phyloP scores from a whole-genome alignment of 805 yeast species.

The Metschnikowia chrysomelidarum region DNA sequence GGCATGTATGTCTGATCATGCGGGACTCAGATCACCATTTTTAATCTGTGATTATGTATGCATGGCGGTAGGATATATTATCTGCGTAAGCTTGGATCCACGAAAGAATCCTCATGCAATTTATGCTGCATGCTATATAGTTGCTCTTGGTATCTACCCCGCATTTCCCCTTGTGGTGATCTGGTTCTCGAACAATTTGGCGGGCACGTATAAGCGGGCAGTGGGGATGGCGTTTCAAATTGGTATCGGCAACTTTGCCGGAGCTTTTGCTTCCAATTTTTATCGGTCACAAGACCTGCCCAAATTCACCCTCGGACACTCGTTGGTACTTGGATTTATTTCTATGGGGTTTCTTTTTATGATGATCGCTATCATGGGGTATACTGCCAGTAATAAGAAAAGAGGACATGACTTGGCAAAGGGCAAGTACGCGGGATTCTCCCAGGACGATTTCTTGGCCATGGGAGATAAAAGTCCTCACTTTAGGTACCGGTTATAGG shows the following conservation, averaged over 20 bases:
- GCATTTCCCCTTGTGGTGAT: constrained; percentile 31
- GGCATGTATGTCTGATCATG: constrained; percentile 25
- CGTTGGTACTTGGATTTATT: constrained; percentile 30
- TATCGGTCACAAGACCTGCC: constrained; percentile 30
- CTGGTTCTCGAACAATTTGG: constrained; percentile 37
- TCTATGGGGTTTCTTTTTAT: constrained; percentile 23
- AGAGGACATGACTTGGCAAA: constrained; percentile 6
- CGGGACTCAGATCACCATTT: constrained; percentile 32
- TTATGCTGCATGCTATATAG: constrained; percentile 30
- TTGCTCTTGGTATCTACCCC: constrained; percentile 30
- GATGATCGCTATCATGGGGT: constrained; percentile 2
- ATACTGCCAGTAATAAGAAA: constrained; percentile 6
- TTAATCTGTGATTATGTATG: constrained; percentile 22
- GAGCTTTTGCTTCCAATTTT: constrained; percentile 35
- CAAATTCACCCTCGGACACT: constrained; percentile 29
- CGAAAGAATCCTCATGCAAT: constrained; percentile 22
- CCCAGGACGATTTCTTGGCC: constrained; percentile 28
- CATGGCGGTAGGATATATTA: constrained; percentile 31
- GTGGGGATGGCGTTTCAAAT: constrained; percentile 41
- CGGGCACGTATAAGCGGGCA: constrained; percentile 37
- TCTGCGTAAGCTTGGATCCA: constrained; percentile 27
- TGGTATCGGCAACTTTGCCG: constrained; percentile 39
- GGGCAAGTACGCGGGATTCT: constrained; percentile 29
- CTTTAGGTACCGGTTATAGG: constrained; percentile 26
- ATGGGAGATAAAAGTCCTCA: constrained; percentile 46